Conservation (phyloP, 2,329 filamentous ascomycete genomes). For the Ustulina deusta region DNA sequence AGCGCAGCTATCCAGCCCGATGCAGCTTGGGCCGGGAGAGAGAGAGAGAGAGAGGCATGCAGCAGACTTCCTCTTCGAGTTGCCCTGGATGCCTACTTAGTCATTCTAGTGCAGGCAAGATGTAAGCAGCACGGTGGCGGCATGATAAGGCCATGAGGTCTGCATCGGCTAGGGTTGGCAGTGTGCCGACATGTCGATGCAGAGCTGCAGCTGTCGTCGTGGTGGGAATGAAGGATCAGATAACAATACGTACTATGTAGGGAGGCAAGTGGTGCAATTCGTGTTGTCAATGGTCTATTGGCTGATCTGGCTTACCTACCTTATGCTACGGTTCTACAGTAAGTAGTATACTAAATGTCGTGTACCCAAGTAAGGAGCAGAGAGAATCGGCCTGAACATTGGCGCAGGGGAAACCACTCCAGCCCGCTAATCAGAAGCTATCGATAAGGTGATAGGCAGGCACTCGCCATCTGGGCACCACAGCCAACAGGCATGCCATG, state of each 20-base stretch:
- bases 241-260: conserved; percentile 8
- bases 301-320: neutral
- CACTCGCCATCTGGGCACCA: neutral
- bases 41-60: neutral
- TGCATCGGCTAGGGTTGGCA: conserved; percentile 23
- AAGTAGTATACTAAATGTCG: neutral
- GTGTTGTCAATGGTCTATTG: conserved; percentile 22
- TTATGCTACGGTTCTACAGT: neutral
- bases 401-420: neutral
- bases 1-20: conserved; percentile 9
- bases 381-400: conserved; percentile 3
- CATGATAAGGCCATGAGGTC: conserved; percentile 23
- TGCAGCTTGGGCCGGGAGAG: neutral
- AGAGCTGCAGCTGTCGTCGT: conserved; percentile 1
- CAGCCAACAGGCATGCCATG: neutral
- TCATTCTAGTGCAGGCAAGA: conserved; percentile 14
- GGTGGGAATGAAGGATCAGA: conserved; percentile 7
- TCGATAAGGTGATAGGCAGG: conserved; percentile 35
- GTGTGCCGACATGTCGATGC: conserved; percentile 19
- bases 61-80: conserved; percentile 18
- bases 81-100: conserved; percentile 11
- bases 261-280: conserved; percentile 1
- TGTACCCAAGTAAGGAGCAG: neutral
- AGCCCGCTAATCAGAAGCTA: conserved; percentile 22
- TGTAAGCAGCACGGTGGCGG: neutral